Evolutionary conservation across 331 rosid genomes (phyloP).

Genomic region (Malus hybrid): DNA sequence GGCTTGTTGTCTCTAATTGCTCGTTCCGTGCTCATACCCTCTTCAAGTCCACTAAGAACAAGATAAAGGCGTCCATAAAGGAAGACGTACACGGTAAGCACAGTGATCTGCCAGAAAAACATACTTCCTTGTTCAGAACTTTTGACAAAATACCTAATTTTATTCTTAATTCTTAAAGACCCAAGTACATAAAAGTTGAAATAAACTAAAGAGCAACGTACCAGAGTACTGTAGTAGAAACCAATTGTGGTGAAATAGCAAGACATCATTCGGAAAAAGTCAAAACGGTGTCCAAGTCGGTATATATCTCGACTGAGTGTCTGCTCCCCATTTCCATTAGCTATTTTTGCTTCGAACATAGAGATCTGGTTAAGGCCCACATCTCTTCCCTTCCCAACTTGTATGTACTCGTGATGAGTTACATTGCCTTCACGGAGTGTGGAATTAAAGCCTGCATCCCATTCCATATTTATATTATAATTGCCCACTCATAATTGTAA

Average conservation of each 20-base stretch:
- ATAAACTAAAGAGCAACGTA: conserved; percentile 17
- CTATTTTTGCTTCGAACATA: conserved; percentile 95
- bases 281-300: conserved; percentile 97
- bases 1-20: conserved; percentile 91
- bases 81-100: conserved; percentile 84
- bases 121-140: conserved; percentile 9
- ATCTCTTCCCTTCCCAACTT: conserved; percentile 98
- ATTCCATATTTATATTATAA: conserved; percentile 4
- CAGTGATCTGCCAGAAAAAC: conserved; percentile 67
- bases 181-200: neutral
- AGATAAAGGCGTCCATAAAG: conserved; percentile 98
- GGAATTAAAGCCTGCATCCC: conserved; percentile 76
- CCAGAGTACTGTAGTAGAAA: conserved; percentile 91
- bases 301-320: conserved; percentile 89
- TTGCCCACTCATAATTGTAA: neutral
- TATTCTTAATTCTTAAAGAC: neutral
- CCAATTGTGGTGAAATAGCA: conserved; percentile 95
- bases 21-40: conserved; percentile 64
- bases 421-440: conserved; percentile 97
- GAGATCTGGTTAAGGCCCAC: conserved; percentile 99
- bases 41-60: conserved; percentile 96
- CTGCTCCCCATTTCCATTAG: conserved; percentile 98
- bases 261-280: conserved; percentile 90
- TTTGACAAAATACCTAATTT: neutral
- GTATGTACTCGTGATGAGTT: conserved; percentile 97